Conservation (phyloP, 139 green algal genomes). For the Chlorella vulgaris region DNA sequence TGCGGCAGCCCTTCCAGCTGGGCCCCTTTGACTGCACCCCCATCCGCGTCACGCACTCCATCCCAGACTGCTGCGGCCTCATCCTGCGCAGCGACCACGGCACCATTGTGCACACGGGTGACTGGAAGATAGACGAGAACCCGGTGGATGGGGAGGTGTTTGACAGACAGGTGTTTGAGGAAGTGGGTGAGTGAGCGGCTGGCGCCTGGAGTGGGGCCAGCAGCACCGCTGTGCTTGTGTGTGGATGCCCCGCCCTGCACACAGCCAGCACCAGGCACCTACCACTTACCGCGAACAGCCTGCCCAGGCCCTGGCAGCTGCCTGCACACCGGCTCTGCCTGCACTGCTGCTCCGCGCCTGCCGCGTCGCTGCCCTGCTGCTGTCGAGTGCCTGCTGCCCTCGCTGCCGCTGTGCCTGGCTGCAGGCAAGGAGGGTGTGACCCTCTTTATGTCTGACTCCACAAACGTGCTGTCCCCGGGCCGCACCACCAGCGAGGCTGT, state of each 20-base stretch:
- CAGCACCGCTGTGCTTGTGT: no score
- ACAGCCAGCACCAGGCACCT: no score
- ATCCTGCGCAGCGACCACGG: conserved; percentile 89
- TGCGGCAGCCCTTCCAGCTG: conserved; percentile 69
- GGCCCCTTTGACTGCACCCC: conserved; percentile 89
- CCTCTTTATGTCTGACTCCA: conserved; percentile 97
- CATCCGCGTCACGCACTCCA: conserved; percentile 96
- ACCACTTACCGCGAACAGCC: no score
- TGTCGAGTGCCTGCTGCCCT: background rate
- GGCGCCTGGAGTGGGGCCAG: background rate
- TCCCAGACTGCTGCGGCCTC: conserved; percentile 96
- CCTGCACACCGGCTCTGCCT: no score
- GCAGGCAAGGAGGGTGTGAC: conserved; percentile 78
- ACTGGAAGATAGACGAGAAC: conserved; percentile 99
- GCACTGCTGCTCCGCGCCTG: background rate
- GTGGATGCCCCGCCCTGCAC: no score
- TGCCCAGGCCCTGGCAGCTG: no score
- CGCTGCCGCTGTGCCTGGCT: background rate
- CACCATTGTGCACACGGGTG: conserved; percentile 92
- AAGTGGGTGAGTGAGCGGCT: conserved; percentile 57
- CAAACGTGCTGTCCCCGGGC: conserved; percentile 94
- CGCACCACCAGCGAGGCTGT: conserved; percentile 82
- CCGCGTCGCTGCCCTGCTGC: background rate
- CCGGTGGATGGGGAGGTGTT: conserved; percentile 92
- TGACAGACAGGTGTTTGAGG: conserved; percentile 88